A percentile compares a stretch with the other conserved stretches of the same genome.
phyloP scores from a whole-genome alignment of 371 early-diverging fungal genomes.

The Actinomucor elegans region DNA sequence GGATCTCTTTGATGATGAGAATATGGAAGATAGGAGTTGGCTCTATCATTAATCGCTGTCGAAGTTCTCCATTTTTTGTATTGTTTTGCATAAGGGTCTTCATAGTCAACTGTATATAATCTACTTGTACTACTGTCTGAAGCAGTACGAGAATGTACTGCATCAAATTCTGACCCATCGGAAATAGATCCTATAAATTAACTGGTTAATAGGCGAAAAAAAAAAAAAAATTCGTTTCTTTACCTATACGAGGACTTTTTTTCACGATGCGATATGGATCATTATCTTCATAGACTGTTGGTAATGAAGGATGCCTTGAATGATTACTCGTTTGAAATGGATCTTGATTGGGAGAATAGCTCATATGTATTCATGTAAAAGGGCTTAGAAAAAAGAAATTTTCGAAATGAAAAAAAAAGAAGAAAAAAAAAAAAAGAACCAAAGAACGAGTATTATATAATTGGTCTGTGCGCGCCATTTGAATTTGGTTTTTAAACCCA shows the following conservation, averaged over 20 bases:
- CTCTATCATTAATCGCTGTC: constrained; percentile 8
- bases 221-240: not conserved
- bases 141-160: constrained; percentile 35
- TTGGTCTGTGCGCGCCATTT: constrained; percentile 7
- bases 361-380: constrained; percentile 8
- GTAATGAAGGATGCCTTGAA: constrained; percentile 9
- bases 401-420: not conserved
- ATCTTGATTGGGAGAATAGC: constrained; percentile 4
- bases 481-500: not conserved
- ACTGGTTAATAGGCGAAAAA: constrained; percentile 1
- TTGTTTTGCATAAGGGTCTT: constrained; percentile 40
- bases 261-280: constrained; percentile 25
- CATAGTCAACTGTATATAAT: constrained; percentile 19
- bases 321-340: constrained; percentile 2
- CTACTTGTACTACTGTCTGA: constrained; percentile 46
- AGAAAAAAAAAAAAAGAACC: not conserved
- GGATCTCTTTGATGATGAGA: constrained; percentile 43
- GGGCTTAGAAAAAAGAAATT: not conserved
- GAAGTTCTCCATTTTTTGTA: constrained; percentile 3
- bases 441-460: not conserved
- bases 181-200: constrained; percentile 13
- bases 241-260: constrained; percentile 18
- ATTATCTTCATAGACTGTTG: constrained; percentile 25
- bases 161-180: constrained; percentile 23
- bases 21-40: constrained; percentile 49